Evolutionary conservation across 228 moss, liverwort and hornwort species (phyloP), one percentile per base, ranked within the genome.

Genomic region (Sphagnum fallax): DNA sequence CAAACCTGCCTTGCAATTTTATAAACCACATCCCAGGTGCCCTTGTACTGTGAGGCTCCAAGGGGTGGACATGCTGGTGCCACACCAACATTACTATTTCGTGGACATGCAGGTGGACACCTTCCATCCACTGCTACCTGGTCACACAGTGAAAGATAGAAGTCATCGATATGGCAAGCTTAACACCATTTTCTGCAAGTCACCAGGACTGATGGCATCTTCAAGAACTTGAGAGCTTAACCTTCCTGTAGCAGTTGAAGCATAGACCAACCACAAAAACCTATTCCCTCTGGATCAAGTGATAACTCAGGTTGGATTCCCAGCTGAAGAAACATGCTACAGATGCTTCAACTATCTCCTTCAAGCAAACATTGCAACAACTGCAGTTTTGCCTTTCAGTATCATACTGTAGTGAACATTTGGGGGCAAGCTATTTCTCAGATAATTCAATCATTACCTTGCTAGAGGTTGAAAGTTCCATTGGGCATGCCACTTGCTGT

Each of bases 41-140:
- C 74, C 67, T 91, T 92, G 67, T 98, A 93, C 52, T 87, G 83
- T 8, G 12, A 55, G 67, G 82, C 77, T 67, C 80, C 85, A 8
- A 83, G 64, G 60, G 93, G 97, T 7, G 93, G 84, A 69, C 98
- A 98, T 6, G 88, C 77, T 16, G 87, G 80, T 18, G 85, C 80
- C 62, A 74, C 71, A 67, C 88, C 86, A n/a, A 64, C 76, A 70
- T 77, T 81, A 63, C 87, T 80, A 52, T 84, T 82, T 75, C 90
- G 89, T 68, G 93, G 97, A 80, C 97, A 98, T 14, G 88, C 87
- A 65, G 92, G 86, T n/a, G 87, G 98, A 81, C 98, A 98, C 73
- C 85, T 89, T 72, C 82, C 91, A 74, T 87, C 84, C 60, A 72
- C 74, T 76, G 74, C 4, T 57, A 74, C 74, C 86, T 86, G 78